Base-by-base conservation (phyloP, 768 basidiomycete genomes). In the Boletus rufocinnamomeus region DNA sequence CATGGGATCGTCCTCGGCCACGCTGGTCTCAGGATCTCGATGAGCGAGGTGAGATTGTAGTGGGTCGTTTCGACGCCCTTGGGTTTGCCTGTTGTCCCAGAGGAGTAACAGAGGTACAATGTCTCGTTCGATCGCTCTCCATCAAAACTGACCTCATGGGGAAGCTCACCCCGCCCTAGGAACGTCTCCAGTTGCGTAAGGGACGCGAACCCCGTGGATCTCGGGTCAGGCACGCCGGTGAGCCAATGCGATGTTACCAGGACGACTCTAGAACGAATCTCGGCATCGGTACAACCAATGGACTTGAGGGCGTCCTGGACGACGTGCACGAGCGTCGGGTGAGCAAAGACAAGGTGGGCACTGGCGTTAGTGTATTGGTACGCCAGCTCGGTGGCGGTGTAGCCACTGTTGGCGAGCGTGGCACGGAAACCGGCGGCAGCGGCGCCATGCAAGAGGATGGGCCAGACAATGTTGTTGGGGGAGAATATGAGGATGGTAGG, bases 81-180 rank as follows among this genome's bases (percentile, higher is more conserved):
- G 3, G 91, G 86, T 61, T 85, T 84, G 2, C 91, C 89, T 0
- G 88, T 91, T 1, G 91, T 93, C 6, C 91, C 91, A 69, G 74
- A 75, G 8, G 74, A 77, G 57, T 91, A 91, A 57, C 87, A 90
- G 40, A 91, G 66, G 61, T 83, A 84, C 4, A 77, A 71, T 0
- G 90, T 90, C 64, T 88, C 85, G 53, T 85, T 67, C 2, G 84
- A 76, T 21, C 75, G 67, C 0, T 76, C 62, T 0, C 81, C 84
- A 13, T 84, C 77, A 50, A 87, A 84, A 63, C 73, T 76, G 61
- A 83, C 84, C 66, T 89, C 87, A 6, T 75, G 65, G 13, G 64
- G 57, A 13, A 89, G 74, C 16, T 72, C 69, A 3, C 88, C 84
- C 3, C 76, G 69, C 0, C 73, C 73, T 21, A 88, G 70, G n/a